A percentile compares a stretch with the other conserved stretches of the same genome.
phyloP scores from a whole-genome alignment of 2,329 filamentous ascomycete genomes.

The Sodiomyces alkalinus region DNA sequence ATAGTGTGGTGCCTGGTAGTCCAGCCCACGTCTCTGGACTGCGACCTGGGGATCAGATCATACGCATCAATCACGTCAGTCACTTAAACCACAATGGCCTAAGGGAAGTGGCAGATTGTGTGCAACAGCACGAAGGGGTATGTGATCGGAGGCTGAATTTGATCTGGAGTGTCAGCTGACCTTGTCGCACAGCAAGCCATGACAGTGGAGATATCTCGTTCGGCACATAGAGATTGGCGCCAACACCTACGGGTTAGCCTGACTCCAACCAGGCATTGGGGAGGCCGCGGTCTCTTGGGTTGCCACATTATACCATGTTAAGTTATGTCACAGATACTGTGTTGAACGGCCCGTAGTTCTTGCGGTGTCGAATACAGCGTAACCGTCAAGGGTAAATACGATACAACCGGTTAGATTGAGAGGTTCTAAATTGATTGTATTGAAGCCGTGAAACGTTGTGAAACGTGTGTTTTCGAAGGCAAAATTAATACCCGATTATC shows the following conservation, averaged over 20 bases:
- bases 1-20: slow-evolving; percentile 61
- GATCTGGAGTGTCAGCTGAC: slow-evolving; percentile 1
- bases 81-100: slow-evolving; percentile 75
- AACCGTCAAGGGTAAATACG: no score
- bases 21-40: slow-evolving; percentile 76
- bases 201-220: slow-evolving; percentile 49
- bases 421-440: no score
- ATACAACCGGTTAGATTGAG: no score
- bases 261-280: slow-evolving; percentile 70
- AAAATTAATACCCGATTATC: no score
- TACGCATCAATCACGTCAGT: slow-evolving; percentile 74
- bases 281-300: slow-evolving; percentile 74
- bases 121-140: slow-evolving; percentile 82
- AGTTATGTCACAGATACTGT: no score
- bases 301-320: slow-evolving; percentile 78
- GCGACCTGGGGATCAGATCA: slow-evolving; percentile 64
- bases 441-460: no score
- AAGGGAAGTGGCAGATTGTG: slow-evolving; percentile 72
- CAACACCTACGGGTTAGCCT: slow-evolving; percentile 56
- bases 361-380: no score
- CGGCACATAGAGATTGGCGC: slow-evolving; percentile 22
- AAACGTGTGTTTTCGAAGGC: no score
- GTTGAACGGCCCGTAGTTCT: no score
- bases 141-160: slow-evolving; percentile 19
- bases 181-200: slow-evolving; percentile 42